These are phyloP conservation scores for Vigna nakashimae DNA, from an alignment of 306 rosid genomes.

Conservation along the genomic window DNA sequence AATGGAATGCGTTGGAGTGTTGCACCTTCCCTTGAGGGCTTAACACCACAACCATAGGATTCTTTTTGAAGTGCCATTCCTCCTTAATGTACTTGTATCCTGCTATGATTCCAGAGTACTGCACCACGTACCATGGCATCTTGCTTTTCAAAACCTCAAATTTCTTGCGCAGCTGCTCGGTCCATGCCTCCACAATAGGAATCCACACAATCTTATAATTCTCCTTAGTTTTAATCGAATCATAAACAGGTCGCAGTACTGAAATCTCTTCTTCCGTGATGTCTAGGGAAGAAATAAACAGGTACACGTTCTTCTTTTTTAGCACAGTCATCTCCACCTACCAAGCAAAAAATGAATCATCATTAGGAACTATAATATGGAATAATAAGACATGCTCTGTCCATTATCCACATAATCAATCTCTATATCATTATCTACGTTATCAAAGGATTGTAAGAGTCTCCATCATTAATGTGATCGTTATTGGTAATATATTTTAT, in stretches of 20 bases:
- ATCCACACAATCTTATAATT: conserved; percentile 70
- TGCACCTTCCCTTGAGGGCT: conserved; percentile 62
- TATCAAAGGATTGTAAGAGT: too few relatives aligned
- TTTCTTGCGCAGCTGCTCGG: conserved; percentile 51
- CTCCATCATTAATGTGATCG: too few relatives aligned
- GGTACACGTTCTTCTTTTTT: neutral
- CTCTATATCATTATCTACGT: too few relatives aligned
- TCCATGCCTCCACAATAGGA: conserved; percentile 68
- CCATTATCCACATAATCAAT: too few relatives aligned
- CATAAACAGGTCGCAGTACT: conserved; percentile 46
- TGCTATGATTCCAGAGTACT: conserved; percentile 28
- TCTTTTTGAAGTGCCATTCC: conserved; percentile 66
- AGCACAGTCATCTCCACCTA: neutral
- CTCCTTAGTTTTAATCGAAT: conserved; percentile 38
- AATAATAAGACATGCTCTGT: too few relatives aligned
- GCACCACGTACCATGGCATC: conserved; percentile 66
- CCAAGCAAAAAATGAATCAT: neutral
- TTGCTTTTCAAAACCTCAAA: conserved; percentile 51
- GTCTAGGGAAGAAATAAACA: conserved; percentile 25
- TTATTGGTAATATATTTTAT: too few relatives aligned
- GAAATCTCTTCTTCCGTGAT: conserved; percentile 53
- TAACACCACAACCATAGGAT: conserved; percentile 53
- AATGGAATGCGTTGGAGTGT: conserved; percentile 58
- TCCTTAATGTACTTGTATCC: conserved; percentile 65
- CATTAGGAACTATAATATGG: neutral